Base-by-base conservation (phyloP, 768 basidiomycete genomes). In the Mycena polygramma region DNA sequence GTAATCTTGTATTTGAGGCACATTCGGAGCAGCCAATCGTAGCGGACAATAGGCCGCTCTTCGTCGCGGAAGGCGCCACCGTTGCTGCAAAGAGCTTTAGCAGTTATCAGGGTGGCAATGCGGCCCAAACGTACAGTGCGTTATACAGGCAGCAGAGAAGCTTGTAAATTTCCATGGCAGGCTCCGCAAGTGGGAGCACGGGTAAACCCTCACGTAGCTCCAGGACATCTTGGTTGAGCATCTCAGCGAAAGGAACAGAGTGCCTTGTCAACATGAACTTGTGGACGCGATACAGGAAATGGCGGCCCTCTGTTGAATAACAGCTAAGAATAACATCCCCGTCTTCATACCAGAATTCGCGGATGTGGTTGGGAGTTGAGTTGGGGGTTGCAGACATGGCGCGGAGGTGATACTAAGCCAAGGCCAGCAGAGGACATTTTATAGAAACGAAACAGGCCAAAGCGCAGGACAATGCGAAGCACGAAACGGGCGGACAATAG, bases 81-180 rank as follows among this genome's bases (percentile, higher is more conserved):
- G 26, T 45, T 63, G 14, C 52, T 55, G 15, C 11, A 24, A 30
- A 19, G 6, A n/a, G 35, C 49, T 22, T 9, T 51, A 51, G 49
- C 9, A 5, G 11, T 13, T 1, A 51, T 10, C 5, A 20, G 22
- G 10, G 13, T 51, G 22, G 9, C 7, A 24, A 2, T 11, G 41
- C 7, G 22, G 22, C 48, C 9, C 19, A 46, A 22, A 54, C 63
- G 15, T 36, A 63, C 63, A 63, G 22, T 22, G 63, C 63, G 52
- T 64, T 64, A 15, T 57, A 64, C 7, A 64, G 45, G 36, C 63
- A 64, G 30, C 30, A 45, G 19, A 63, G 63, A 9, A 64, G 63
- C 35, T 57, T 64, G n/a, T 55, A 24, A 7, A 64, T 48, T 24
- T 64, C 63, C 30, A 26, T n/a, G 22, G 54, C 53, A 6, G 63